phyloP scores from a whole-genome alignment of 2,329 filamentous ascomycete genomes.

The Aureobasidium sp. region DNA sequence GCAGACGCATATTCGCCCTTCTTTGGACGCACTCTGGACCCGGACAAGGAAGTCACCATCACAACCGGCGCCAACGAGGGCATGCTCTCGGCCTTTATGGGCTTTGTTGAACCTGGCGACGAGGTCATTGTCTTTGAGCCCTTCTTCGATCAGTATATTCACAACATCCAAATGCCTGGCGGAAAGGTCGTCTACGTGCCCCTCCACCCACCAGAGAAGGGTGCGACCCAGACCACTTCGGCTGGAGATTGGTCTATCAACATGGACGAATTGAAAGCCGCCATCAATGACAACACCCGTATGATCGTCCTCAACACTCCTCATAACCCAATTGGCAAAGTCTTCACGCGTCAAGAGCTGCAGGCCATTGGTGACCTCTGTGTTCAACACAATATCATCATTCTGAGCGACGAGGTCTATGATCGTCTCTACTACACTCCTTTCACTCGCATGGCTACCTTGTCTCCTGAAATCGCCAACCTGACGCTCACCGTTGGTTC shows the following conservation, averaged over 20 bases:
- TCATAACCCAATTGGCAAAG: slow-evolving; percentile 95
- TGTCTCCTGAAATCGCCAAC: slow-evolving; percentile 82
- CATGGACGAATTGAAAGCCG: slow-evolving; percentile 70
- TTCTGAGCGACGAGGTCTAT: slow-evolving; percentile 62
- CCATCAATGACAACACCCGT: slow-evolving; percentile 79
- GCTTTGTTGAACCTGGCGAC: slow-evolving; percentile 85
- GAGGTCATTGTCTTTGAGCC: slow-evolving; percentile 98
- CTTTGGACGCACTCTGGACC: slow-evolving; percentile 75
- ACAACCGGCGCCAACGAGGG: slow-evolving; percentile 89
- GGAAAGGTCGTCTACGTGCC: slow-evolving; percentile 93
- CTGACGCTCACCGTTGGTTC: slow-evolving; percentile 91
- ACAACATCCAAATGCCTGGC: slow-evolving; percentile 97
- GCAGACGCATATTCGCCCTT: slow-evolving; percentile 85
- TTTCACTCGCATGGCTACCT: slow-evolving; percentile 84
- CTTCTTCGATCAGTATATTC: slow-evolving; percentile 98
- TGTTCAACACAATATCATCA: slow-evolving; percentile 88
- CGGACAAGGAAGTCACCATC: slow-evolving; percentile 88
- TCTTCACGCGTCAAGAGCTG: slow-evolving; percentile 79
- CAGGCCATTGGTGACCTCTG: slow-evolving; percentile 79
- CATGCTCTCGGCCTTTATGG: slow-evolving; percentile 98
- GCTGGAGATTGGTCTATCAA: slow-evolving; percentile 85
- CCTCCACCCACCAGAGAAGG: slow-evolving; percentile 79
- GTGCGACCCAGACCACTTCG: slow-evolving; percentile 70
- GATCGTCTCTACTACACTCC: slow-evolving; percentile 92
- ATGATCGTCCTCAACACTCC: slow-evolving; percentile 91